These are phyloP conservation scores for Penicillium robsamsonii DNA, from an alignment of 495 filamentous ascomycete species.

Conservation along the genomic window DNA sequence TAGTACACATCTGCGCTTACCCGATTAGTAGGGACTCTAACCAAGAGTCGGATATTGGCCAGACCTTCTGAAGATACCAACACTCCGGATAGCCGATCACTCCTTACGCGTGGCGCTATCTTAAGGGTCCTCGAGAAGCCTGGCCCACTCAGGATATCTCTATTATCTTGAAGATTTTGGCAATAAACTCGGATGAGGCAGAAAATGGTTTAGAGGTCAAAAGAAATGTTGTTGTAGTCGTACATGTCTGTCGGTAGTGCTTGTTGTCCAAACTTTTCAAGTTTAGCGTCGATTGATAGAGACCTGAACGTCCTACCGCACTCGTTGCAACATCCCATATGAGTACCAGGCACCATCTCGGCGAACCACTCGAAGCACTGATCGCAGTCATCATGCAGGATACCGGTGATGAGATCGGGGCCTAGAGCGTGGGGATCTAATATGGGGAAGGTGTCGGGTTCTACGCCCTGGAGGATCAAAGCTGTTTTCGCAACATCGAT, in stretches of 20 bases:
- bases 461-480: background rate
- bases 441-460: background rate
- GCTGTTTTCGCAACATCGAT: background rate
- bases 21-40: background rate
- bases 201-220: background rate
- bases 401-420: conserved; percentile 9
- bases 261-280: too few relatives aligned
- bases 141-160: background rate
- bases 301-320: background rate
- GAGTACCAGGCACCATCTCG: background rate
- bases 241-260: too few relatives aligned
- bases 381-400: conserved; percentile 8
- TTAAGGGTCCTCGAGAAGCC: background rate
- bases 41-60: background rate
- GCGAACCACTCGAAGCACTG: conserved; percentile 14
- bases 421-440: background rate
- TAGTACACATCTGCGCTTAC: background rate
- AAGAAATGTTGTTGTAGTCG: too few relatives aligned
- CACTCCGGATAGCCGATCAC: background rate
- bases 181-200: background rate
- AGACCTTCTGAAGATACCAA: background rate
- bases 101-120: background rate
- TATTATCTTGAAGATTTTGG: background rate
- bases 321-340: conserved; percentile 1
- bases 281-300: too few relatives aligned